Percentiles rank a stretch among this genome's conserved stretches.
Conservation (phyloP, 139 green algal genomes). For the Mesotaenium endlicherianum region DNA sequence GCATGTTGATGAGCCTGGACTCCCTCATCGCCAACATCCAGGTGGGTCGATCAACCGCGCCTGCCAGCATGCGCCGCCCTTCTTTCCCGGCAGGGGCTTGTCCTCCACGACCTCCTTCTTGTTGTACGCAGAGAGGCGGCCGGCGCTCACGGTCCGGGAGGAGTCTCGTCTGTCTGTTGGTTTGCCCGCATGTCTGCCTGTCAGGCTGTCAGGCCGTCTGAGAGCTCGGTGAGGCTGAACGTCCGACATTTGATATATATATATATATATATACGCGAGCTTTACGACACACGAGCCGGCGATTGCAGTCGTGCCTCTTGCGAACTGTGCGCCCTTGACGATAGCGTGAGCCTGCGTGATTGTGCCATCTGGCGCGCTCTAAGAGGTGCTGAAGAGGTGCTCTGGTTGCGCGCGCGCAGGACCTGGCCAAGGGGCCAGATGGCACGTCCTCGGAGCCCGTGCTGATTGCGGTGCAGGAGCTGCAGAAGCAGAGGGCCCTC, state of each 20-base stretch:
- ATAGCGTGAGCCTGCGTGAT: too few species aligned
- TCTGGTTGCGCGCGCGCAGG: not conserved
- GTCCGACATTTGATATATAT: too few species aligned
- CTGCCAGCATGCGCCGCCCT: too few species aligned
- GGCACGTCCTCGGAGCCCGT: not conserved
- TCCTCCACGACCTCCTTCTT: not conserved
- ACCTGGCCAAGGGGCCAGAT: not conserved
- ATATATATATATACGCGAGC: too few species aligned
- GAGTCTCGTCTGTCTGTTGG: not conserved
- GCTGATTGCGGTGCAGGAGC: slow-evolving; percentile 31
- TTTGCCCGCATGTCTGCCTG: not conserved
- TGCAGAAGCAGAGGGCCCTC: slow-evolving; percentile 14
- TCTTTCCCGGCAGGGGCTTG: not conserved
- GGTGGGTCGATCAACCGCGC: not conserved
- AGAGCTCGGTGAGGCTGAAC: too few species aligned
- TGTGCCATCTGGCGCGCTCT: too few species aligned
- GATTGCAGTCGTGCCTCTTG: too few species aligned
- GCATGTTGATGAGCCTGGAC: slow-evolving; percentile 43
- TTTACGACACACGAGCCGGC: too few species aligned
- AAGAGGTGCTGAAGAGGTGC: not conserved
- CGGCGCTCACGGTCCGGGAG: not conserved
- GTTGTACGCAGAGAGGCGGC: not conserved
- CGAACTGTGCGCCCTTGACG: too few species aligned
- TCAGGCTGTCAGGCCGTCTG: too few species aligned
- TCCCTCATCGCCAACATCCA: slow-evolving; percentile 34